Evolutionary conservation across 805 yeast species (phyloP).

Genomic region (Candida endomychidarum): DNA sequence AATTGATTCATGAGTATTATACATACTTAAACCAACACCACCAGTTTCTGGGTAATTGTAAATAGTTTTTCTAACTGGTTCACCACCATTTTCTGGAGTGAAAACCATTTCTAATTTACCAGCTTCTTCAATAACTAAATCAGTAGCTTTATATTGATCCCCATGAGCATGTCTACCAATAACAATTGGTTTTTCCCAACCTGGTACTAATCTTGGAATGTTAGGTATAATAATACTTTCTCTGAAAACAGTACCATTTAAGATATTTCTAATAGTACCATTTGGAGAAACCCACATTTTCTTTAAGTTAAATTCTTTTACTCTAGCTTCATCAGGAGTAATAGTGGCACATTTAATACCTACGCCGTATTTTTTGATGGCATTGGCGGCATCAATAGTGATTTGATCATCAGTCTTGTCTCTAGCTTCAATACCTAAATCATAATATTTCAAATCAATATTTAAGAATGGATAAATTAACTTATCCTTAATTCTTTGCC

Average conservation of each 20-base stretch:
- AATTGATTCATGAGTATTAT: slow-evolving; percentile 78
- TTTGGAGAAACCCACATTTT: slow-evolving; percentile 88
- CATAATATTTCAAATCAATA: slow-evolving; percentile 74
- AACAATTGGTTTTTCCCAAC: slow-evolving; percentile 80
- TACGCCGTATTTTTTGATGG: slow-evolving; percentile 71
- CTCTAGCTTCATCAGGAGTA: slow-evolving; percentile 81
- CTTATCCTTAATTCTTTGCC: slow-evolving; percentile 71
- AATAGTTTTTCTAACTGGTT: slow-evolving; percentile 48
- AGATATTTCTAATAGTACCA: slow-evolving; percentile 78
- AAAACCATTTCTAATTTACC: slow-evolving; percentile 67
- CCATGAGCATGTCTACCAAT: slow-evolving; percentile 88
- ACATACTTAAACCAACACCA: slow-evolving; percentile 83
- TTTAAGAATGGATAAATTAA: slow-evolving; percentile 69
- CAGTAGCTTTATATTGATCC: slow-evolving; percentile 82
- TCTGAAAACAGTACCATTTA: slow-evolving; percentile 82
- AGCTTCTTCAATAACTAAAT: slow-evolving; percentile 62
- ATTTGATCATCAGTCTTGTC: slow-evolving; percentile 72
- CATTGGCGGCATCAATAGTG: slow-evolving; percentile 77
- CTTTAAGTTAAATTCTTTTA: slow-evolving; percentile 67
- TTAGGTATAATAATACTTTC: slow-evolving; percentile 80
- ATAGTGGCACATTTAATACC: slow-evolving; percentile 86
- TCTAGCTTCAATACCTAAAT: slow-evolving; percentile 65
- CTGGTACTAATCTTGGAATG: slow-evolving; percentile 74
- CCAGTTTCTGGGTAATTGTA: slow-evolving; percentile 66
- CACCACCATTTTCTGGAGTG: slow-evolving; percentile 61